Conservation (phyloP, 2,329 filamentous ascomycete genomes). For the Venturia nashicola region DNA sequence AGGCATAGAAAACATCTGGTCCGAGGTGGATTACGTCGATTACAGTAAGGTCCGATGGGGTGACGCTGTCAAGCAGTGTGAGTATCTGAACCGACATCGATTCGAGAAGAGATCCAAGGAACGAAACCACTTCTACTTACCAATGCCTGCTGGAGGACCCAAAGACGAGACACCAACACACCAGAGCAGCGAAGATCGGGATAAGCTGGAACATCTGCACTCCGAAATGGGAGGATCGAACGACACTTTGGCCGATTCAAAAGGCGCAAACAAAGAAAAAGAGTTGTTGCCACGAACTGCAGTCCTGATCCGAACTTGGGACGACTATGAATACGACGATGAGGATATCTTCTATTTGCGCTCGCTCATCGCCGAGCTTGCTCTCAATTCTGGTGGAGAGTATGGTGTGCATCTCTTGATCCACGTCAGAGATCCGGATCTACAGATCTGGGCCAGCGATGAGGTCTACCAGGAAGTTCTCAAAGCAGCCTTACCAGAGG, state of each 20-base stretch:
- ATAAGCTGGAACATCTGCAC: slow-evolving; percentile 12
- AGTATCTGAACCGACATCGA: slow-evolving; percentile 54
- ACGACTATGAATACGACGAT: slow-evolving; percentile 63
- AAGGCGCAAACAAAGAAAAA: slow-evolving; percentile 18
- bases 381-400: slow-evolving; percentile 66
- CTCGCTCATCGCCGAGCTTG: slow-evolving; percentile 67
- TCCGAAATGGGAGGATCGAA: slow-evolving; percentile 3
- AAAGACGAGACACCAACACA: neutral
- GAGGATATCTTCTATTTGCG: slow-evolving; percentile 76
- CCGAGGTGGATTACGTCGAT: slow-evolving; percentile 57
- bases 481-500: slow-evolving; percentile 31
- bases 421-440: slow-evolving; percentile 68
- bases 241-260: slow-evolving; percentile 5
- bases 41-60: slow-evolving; percentile 70
- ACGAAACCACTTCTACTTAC: slow-evolving; percentile 26
- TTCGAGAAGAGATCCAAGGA: slow-evolving; percentile 38
- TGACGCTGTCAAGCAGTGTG: slow-evolving; percentile 62
- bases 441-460: slow-evolving; percentile 72
- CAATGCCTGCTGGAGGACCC: slow-evolving; percentile 18
- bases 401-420: slow-evolving; percentile 75
- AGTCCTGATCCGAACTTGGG: slow-evolving; percentile 72
- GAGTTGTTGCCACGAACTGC: slow-evolving; percentile 50
- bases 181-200: neutral
- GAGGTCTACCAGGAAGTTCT: slow-evolving; percentile 58
- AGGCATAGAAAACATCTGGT: slow-evolving; percentile 71